These are phyloP conservation scores for Amauroascus niger DNA, from an alignment of 2,329 filamentous ascomycete genomes.

Conservation along the genomic window DNA sequence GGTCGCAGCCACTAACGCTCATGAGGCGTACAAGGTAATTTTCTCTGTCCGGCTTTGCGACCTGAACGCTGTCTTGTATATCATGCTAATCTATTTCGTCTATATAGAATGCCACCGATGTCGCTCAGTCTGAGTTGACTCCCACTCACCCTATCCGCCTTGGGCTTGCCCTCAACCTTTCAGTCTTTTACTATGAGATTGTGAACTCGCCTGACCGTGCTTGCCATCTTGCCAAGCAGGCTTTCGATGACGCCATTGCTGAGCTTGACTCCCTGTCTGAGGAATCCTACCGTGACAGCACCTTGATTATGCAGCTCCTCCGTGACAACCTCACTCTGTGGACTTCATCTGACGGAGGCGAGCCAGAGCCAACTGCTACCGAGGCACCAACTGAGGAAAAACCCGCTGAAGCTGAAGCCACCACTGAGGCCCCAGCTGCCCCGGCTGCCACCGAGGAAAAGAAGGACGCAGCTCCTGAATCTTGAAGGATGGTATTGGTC, in stretches of 20 bases:
- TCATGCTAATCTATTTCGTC: slow-evolving; percentile 15
- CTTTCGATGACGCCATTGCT: slow-evolving; percentile 95
- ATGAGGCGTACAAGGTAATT: slow-evolving; percentile 91
- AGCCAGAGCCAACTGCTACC: slow-evolving; percentile 46
- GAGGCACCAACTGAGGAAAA: slow-evolving; percentile 38
- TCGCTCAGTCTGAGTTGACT: slow-evolving; percentile 93
- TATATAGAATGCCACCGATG: slow-evolving; percentile 76
- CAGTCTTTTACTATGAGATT: slow-evolving; percentile 99
- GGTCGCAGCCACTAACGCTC: slow-evolving; percentile 72
- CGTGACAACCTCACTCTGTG: slow-evolving; percentile 97
- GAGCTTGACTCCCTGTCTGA: slow-evolving; percentile 96
- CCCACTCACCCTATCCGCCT: slow-evolving; percentile 97
- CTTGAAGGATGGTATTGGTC: slow-evolving; percentile 21
- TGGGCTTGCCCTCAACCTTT: slow-evolving; percentile 96
- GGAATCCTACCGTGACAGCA: slow-evolving; percentile 98
- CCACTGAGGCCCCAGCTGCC: slow-evolving; percentile 11
- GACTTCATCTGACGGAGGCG: slow-evolving; percentile 85
- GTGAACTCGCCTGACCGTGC: slow-evolving; percentile 95
- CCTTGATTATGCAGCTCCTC: slow-evolving; percentile 97
- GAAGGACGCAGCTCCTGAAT: slow-evolving; percentile 26
- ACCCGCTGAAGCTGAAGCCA: slow-evolving; percentile 30
- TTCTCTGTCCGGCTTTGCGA: neutral
- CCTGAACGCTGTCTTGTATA: slow-evolving; percentile 15
- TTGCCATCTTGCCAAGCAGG: slow-evolving; percentile 98
- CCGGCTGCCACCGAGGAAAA: slow-evolving; percentile 13